These are phyloP conservation scores for Aphanomyces euteiches DNA, from an alignment of 352 stramenopile species.

Conservation along the genomic window DNA sequence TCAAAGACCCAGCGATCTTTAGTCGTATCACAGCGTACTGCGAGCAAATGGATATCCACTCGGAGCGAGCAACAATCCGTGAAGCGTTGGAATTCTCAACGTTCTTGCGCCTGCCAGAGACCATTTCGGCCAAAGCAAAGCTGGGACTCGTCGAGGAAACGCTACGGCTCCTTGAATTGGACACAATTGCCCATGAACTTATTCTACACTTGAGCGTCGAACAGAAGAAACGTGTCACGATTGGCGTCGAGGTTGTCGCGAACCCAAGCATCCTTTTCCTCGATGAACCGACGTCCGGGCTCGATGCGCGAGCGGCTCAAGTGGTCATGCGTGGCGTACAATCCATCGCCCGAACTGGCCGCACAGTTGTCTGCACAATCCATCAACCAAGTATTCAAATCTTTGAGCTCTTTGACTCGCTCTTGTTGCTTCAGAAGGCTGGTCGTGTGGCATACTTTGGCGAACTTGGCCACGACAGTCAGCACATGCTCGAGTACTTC, in stretches of 20 bases:
- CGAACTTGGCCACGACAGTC: constrained; percentile 72
- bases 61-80: constrained; percentile 73
- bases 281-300: constrained; percentile 86
- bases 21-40: constrained; percentile 87
- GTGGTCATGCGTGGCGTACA: constrained; percentile 85
- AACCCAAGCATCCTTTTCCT: constrained; percentile 94
- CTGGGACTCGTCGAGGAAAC: constrained; percentile 55
- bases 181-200: constrained; percentile 46
- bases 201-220: constrained; percentile 78
- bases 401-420: constrained; percentile 89
- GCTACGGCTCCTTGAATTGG: constrained; percentile 58
- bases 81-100: constrained; percentile 91
- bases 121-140: constrained; percentile 41
- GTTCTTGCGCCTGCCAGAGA: constrained; percentile 66
- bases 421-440: constrained; percentile 75
- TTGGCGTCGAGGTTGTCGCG: constrained; percentile 88
- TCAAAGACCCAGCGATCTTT: constrained; percentile 77
- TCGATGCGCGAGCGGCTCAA: constrained; percentile 81
- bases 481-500: constrained; percentile 87
- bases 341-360: constrained; percentile 81
- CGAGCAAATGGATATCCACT: constrained; percentile 89
- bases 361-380: constrained; percentile 87
- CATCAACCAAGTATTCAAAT: constrained; percentile 84
- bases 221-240: constrained; percentile 89
- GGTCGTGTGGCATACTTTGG: constrained; percentile 79